Evolutionary conservation across 129 eudicot species (phyloP), one percentile per base, ranked within the genome.

Genomic region (Flaveria trinervia): DNA sequence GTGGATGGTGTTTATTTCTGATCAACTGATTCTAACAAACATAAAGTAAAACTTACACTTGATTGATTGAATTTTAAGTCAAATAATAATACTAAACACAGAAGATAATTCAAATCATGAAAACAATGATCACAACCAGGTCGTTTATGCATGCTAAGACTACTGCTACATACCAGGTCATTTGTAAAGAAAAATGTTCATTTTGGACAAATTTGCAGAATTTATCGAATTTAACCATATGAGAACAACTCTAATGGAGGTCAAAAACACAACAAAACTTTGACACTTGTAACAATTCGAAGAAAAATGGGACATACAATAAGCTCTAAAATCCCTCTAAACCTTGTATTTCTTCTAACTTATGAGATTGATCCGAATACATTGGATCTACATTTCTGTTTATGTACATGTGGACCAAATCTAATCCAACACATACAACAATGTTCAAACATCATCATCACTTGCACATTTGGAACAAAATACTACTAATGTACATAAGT

Each of bases 281-380:
- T 56, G 79, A 80, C 80, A 80, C 79, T 43, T 80, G 84, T 73
- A 80, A 73, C 55, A 73, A 67, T 59, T 5, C 26, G 80, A 80
- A 74, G 80, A 30, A 80, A 80, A 74, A 80, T 68, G 75, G 84
- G 75, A 74, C 5, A 64, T 2, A 3, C 15, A 8, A 64, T 64
- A 28, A 64, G 18, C 12, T 61, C 68, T 52, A 52, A 52, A 52
- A 61, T 79, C 54, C 45, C 74, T 79, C 68, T 74, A 80, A 66
- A 74, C 84, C 80, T 56, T 80, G 74, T 74, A 39, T 74, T 80
- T 59, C 69, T 56, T 54, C 75, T 66, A 80, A 55, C 39, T 74
- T 74, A 22, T n/a, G 17, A 80, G 80, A 74, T 10, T 33, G 79
- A 80, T 80, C 84, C 84, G 68, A 17, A 67, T 30, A 74, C 15